Base-by-base conservation (phyloP, 129 eudicot species). In the Heracleum sosnowskyi region DNA sequence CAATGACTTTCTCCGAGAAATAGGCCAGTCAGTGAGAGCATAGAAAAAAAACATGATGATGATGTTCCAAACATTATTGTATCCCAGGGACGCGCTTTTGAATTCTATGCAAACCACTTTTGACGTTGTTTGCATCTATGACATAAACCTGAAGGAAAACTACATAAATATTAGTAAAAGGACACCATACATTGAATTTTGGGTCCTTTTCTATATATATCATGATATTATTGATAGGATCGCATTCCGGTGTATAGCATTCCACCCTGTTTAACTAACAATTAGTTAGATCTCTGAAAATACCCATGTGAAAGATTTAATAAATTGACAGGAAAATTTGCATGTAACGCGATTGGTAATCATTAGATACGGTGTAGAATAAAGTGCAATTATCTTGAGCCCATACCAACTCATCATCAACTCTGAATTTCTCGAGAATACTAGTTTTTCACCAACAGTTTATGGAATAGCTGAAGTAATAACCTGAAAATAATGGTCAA, bases 351-450 rank as follows among this genome's bases (percentile, higher is more conserved):
- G 92, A 83, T 78, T 88, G 96, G 74, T 86, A 86, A 57, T 90
- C 87, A 85, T 94, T 96, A 51, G 87, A 84, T 75, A 86, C 40
- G 29, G 98, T 94, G 49, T 94, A 94, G 81, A 94, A 91, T 66
- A 94, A 76, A 1, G 93, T 84, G 75, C 78, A 47, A 68, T 90
- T 74, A 81, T 94, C 96, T 84, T 83, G 93, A 77, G 89, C 96
- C 98, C 98, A 94, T 35, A 90, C 98, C 81, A 94, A 84, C 81
- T 97, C 90, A 74, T 89, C n/a, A n/a, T n/a, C 90, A 73, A 82
- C 89, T 80, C 85, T 77, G 15, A 82, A 28, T 22, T 71, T 68
- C 46, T 87, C 88, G 62, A 89, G 82, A 78, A 76, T 34, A 53
- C 90, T 83, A 47, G 70, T 66, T 63, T 60, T 76, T 79, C 91